These are phyloP conservation scores for Dothidotthia symphoricarpi DNA, from an alignment of 2,329 filamentous ascomycete species.

Conservation along the genomic window DNA sequence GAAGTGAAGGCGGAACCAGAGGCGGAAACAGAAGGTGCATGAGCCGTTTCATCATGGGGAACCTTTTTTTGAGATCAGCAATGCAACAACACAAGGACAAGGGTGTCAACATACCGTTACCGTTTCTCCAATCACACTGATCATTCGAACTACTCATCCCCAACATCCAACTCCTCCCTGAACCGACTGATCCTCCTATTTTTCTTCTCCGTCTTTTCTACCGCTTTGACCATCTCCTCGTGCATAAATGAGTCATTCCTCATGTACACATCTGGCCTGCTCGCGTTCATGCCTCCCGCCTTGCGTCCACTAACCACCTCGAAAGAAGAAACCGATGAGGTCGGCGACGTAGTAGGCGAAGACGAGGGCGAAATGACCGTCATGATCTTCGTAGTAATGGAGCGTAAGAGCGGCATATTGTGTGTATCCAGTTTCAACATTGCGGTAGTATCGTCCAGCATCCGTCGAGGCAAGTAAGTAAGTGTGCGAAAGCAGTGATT, in stretches of 20 bases:
- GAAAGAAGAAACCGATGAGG: slow-evolving; percentile 19
- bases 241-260: slow-evolving; percentile 24
- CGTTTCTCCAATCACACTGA: neutral
- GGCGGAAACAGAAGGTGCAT: slow-evolving; percentile 9
- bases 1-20: slow-evolving; percentile 2
- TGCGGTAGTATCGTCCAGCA: too few relatives aligned
- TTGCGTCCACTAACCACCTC: slow-evolving; percentile 26
- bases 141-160: slow-evolving; percentile 11
- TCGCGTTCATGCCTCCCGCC: slow-evolving; percentile 12
- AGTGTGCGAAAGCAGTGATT: too few relatives aligned
- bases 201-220: slow-evolving; percentile 18
- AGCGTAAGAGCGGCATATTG: slow-evolving; percentile 34
- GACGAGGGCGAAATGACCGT: slow-evolving; percentile 27
- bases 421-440: neutral
- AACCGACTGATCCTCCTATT: slow-evolving; percentile 31
- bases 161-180: slow-evolving; percentile 29
- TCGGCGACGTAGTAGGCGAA: slow-evolving; percentile 24
- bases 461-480: too few relatives aligned
- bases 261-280: slow-evolving; percentile 14
- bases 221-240: slow-evolving; percentile 10
- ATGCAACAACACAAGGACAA: neutral
- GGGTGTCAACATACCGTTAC: slow-evolving; percentile 13
- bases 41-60: slow-evolving; percentile 1
- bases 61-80: slow-evolving; percentile 3
- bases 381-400: slow-evolving; percentile 32